phyloP scores from a whole-genome alignment of 1,284 basidiomycete genomes.

The Puccinia coronata region DNA sequence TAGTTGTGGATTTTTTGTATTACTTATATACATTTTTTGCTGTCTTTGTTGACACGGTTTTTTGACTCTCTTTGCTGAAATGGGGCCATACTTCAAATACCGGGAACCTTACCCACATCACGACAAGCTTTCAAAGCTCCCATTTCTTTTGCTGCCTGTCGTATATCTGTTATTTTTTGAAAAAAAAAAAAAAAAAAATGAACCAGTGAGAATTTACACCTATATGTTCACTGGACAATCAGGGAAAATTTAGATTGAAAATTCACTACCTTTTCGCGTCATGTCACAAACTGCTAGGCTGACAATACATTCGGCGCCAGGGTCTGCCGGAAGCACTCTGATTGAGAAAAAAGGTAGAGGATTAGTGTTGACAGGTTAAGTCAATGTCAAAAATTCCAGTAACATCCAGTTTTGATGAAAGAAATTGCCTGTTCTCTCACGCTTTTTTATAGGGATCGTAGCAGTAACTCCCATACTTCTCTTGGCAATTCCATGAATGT shows the following conservation, averaged over 20 bases:
- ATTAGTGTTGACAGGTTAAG: background rate
- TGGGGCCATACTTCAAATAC: background rate
- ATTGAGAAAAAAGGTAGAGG: background rate
- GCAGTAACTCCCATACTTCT: slow-evolving; percentile 31
- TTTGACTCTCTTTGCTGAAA: background rate
- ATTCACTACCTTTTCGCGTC: slow-evolving; percentile 23
- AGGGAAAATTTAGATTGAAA: too few species aligned
- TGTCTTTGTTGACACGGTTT: background rate
- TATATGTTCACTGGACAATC: too few species aligned
- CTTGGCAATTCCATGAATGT: slow-evolving; percentile 48
- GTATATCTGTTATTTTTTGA: slow-evolving; percentile 5
- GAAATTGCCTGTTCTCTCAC: background rate
- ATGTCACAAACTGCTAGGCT: slow-evolving; percentile 49
- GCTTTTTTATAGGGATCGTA: slow-evolving; percentile 47
- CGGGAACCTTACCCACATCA: background rate
- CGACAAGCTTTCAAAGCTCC: background rate
- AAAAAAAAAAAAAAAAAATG: background rate
- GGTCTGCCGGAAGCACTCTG: slow-evolving; percentile 37
- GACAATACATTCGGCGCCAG: slow-evolving; percentile 45
- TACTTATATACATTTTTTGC: background rate
- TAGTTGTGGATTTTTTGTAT: too few species aligned
- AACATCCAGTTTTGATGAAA: background rate
- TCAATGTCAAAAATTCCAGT: background rate
- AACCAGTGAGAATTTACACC: background rate
- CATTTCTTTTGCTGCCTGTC: background rate